A percentile compares a stretch with the other conserved stretches of the same genome.
Evolutionary conservation across 352 stramenopile species (phyloP).

Genomic region (Globisporangium abappressorium): DNA sequence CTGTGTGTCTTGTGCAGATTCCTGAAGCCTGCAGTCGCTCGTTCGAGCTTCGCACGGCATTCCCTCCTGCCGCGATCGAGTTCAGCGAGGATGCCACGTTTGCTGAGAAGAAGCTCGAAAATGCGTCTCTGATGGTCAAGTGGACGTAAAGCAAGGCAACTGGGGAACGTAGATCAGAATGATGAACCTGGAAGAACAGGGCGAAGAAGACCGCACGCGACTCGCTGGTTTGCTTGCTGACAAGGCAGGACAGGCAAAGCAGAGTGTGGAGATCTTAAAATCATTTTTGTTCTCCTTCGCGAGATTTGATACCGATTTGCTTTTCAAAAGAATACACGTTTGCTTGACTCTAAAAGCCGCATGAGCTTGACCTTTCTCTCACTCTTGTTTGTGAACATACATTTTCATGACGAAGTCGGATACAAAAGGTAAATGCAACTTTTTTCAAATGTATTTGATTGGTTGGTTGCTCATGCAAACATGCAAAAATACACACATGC

Average conservation of each 20-base stretch:
- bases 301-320: not conserved
- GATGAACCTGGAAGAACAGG: not conserved
- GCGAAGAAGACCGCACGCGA: not conserved
- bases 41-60: slow-evolving; percentile 76
- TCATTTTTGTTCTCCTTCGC: not conserved
- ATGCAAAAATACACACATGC: not conserved
- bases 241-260: not conserved
- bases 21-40: slow-evolving; percentile 58
- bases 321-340: not conserved
- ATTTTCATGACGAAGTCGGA: not conserved
- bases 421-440: not conserved
- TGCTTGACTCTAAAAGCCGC: not conserved
- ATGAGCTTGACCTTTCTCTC: not conserved
- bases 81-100: slow-evolving; percentile 56
- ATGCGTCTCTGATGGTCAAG: slow-evolving; percentile 77
- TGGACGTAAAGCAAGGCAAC: slow-evolving; percentile 32
- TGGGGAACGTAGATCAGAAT: not conserved
- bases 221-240: not conserved
- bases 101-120: slow-evolving; percentile 64
- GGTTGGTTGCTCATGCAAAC: not conserved
- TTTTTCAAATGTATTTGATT: not conserved
- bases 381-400: no score
- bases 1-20: slow-evolving; percentile 23
- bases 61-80: slow-evolving; percentile 48
- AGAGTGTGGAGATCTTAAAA: not conserved